Base-by-base conservation (phyloP, 805 yeast species). In the Candida hungchunana region DNA sequence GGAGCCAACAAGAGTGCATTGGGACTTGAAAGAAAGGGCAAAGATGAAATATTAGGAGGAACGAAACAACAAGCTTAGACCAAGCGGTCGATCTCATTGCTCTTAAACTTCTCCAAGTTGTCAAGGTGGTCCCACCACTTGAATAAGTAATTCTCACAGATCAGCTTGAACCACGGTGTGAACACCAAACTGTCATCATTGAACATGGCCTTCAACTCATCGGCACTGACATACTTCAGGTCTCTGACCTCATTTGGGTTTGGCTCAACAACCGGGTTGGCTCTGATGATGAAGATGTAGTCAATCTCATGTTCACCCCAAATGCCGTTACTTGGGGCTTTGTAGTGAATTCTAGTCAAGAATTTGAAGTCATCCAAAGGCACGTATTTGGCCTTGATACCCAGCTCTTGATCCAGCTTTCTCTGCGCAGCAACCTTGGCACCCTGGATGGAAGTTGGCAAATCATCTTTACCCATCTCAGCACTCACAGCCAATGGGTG, bases 291-390 rank as follows among this genome's bases (percentile, higher is more conserved):
- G 53, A 93, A 70, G 47, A 93, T 93, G 62, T 93, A 93, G 63
- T 93, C 99, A 47, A 93, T 82, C 63, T 90, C 98, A 55, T 90
- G 98, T 59, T 90, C 98, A 29, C 97, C 97, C 97, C 97, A 90
- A 36, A 74, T 72, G 16, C 79, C 85, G 48, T 77, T 76, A 39
- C 78, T 77, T 31, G 88, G 87, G 7, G 97, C 88, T 70, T 80
- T 82, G 64, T 93, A 93, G 63, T 93, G 98, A 49, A 93, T 93
- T 64, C 97, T 79, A 15, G 96, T 90, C 53, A 93, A 68, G 59
- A 79, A 93, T 43, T 82, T 75, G 66, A 90, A 89, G 22, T 73
- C 64, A 4, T 79, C 81, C 12, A 74, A 42, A 6, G 90, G 85
- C 6, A 58, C 71, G 37, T 81, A 77, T 37, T 66, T 63, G 9